Base-by-base conservation (phyloP, 345 rosid species). In the Eucalyptus marginata region DNA sequence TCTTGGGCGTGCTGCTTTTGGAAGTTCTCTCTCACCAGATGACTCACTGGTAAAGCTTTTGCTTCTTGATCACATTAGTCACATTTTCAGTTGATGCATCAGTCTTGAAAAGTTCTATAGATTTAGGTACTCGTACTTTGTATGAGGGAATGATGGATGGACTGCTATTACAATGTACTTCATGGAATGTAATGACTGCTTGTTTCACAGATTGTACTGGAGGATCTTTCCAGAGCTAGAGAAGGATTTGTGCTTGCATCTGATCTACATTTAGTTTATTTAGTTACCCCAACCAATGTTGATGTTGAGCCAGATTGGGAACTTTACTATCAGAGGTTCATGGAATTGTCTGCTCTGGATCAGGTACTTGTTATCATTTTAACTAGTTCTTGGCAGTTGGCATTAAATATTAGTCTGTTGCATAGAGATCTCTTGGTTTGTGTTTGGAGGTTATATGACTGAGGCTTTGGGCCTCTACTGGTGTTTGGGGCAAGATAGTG, bases 231-330 rank as follows among this genome's bases (percentile, higher is more conserved):
- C 83, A 95, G 99, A 91, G 99, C 99, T 89, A 95, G 99, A 91
- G 99, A 97, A 93, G 99, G 98, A 89, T 95, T 97, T 91, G 98
- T 97, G 88, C 96, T 97, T 89, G 98, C 99, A 89, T 95, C 99
- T 92, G 99, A 97, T 93, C 92, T 97, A 93, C 99, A 97, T 94
- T 89, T 97, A 89, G 99, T 97, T 91, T 97, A 95, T 93, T 90
- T 96, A 89, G 97, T 95, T 89, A 97, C 98, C 88, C 99, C 99
- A 51, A 96, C 94, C 91, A 97, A 96, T 89, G 98, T 96, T 90
- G 97, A 96, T 88, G 94, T 97, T 91, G 98, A 96, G 91, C 99
- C 99, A 92, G 96, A 96, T 90, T 97, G 99, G 99, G 99, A 97
- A 88, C 88, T 97, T 90, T 97, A 94, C 92, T 96, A 97, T 92